Percentiles rank a stretch among this genome's conserved stretches.
phyloP scores from a whole-genome alignment of 23 red algal species.

The Gracilariopsis chorda region DNA sequence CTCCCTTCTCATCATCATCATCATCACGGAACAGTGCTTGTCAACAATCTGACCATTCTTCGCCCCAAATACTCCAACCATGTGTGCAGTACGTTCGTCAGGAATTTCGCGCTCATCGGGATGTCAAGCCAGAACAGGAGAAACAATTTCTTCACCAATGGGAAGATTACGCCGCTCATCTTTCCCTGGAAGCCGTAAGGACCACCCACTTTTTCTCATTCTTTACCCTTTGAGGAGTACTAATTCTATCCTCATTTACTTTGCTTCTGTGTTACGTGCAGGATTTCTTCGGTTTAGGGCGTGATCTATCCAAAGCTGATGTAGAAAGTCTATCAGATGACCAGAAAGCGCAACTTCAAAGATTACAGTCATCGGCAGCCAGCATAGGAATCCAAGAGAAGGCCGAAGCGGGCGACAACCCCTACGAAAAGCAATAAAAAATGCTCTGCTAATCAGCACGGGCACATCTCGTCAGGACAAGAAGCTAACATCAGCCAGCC shows the following conservation, averaged over 20 bases:
- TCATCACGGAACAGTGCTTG: not conserved
- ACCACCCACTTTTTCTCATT: not conserved
- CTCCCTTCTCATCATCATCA: not conserved
- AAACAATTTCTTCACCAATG: slow-evolving; percentile 47
- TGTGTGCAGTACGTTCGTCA: slow-evolving; percentile 37
- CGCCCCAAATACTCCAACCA: not conserved
- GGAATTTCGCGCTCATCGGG: slow-evolving; percentile 54
- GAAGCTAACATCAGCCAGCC: too few species aligned
- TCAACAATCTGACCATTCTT: not conserved
- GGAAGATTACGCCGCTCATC: slow-evolving; percentile 59
- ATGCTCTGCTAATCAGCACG: too few species aligned
- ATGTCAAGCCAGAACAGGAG: slow-evolving; percentile 39
- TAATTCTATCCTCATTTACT: not conserved
- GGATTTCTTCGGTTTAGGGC: slow-evolving; percentile 49
- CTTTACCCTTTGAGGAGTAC: not conserved
- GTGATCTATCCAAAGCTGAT: slow-evolving; percentile 18
- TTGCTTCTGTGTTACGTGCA: not conserved
- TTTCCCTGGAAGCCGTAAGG: slow-evolving; percentile 35
- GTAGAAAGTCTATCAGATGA: slow-evolving; percentile 42
- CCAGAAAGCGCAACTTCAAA: slow-evolving; percentile 44
- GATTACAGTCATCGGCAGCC: not conserved
- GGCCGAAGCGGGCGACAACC: slow-evolving; percentile 41
- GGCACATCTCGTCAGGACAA: too few species aligned
- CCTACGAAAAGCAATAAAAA: slow-evolving; percentile 11
- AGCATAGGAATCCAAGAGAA: slow-evolving; percentile 39